Evolutionary conservation across 208 protist genomes (phyloP), one percentile per base, ranked within the genome.

Genomic region (Acanthamoeba royreba): DNA sequence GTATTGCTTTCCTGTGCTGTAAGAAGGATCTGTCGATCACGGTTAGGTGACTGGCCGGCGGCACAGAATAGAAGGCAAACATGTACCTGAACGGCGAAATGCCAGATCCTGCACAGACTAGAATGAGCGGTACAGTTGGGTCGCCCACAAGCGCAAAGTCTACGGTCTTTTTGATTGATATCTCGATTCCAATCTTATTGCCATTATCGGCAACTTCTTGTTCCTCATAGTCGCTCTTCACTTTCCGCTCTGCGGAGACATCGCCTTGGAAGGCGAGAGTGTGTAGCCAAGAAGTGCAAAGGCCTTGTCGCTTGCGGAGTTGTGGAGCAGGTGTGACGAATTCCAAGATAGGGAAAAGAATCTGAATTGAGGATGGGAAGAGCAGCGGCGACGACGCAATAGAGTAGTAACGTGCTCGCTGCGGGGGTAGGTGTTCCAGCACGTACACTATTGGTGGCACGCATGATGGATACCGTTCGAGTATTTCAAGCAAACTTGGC

Each of bases 351-450:
- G 83, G 83, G 40, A 90, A 90, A 52, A 90, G 28, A 31, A 90
- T 2, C 31, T 90, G 49, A 33, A 90, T 35, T 1, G 52, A 43
- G 2, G 47, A 61, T 4, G 83, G 83, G 13, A 1, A 66, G 7
- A 90, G n/a, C 47, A 90, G 83, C 28, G 83, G 83, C 4, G 83
- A 90, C 47, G 83, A 90, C 4, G 83, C 83, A 9, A 90, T 90
- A 31, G 83, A 90, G 83, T 90, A 90, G 83, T 90, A 90, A 4
- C 83, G 83, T 52, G 55, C 83, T 22, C 83, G 28, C 55, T 90
- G 83, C 19, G 83, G 83, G 11, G 83, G 83, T 3, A 90, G 2
- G 83, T 90, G 83, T 35, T 63, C 83, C 49, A 90, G 83, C 25
- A 90, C 33, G 55, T 90, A 52, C 19, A 2, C 55, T 9, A 90